These are phyloP conservation scores for Verbena officinalis DNA, from an alignment of 257 asterid species.

Conservation along the genomic window DNA sequence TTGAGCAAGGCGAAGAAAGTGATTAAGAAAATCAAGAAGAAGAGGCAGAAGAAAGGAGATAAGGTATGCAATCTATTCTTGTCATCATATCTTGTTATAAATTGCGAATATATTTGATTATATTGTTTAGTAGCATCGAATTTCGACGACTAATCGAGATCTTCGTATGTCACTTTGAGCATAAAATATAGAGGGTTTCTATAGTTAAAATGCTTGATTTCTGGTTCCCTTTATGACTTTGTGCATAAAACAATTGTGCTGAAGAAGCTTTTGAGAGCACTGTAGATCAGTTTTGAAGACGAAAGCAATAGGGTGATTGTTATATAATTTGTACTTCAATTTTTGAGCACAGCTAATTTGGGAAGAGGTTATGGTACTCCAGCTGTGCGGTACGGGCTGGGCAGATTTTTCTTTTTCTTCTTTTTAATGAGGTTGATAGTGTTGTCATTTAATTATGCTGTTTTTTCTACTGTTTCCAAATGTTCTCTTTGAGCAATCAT, in stretches of 20 bases:
- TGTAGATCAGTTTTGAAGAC: conserved; percentile 29
- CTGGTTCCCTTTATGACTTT: conserved; percentile 15
- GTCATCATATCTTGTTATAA: background rate
- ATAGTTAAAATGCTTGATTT: conserved; percentile 5
- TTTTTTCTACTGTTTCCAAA: conserved; percentile 31
- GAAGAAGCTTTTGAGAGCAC: conserved; percentile 26
- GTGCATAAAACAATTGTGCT: conserved; percentile 24
- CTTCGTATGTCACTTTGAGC: conserved; percentile 30
- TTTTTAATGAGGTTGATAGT: conserved; percentile 31
- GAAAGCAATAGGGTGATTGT: conserved; percentile 20
- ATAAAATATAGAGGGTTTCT: conserved; percentile 44
- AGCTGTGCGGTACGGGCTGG: conserved; percentile 42
- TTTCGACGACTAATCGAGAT: conserved; percentile 24
- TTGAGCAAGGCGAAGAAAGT: conserved; percentile 34
- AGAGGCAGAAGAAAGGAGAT: conserved; percentile 25
- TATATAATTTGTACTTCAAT: conserved; percentile 11
- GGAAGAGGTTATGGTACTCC: conserved; percentile 41
- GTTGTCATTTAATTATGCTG: conserved; percentile 36
- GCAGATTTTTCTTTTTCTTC: conserved; percentile 1
- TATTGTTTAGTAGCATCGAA: conserved; percentile 11
- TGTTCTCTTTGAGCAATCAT: conserved; percentile 36
- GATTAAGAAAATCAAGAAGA: conserved; percentile 34
- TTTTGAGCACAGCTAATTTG: conserved; percentile 26
- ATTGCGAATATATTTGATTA: background rate
- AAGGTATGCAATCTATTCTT: conserved; percentile 25